Evolutionary conservation across 2,329 filamentous ascomycete species (phyloP).

Genomic region (Colletotrichum lindemuthianum): DNA sequence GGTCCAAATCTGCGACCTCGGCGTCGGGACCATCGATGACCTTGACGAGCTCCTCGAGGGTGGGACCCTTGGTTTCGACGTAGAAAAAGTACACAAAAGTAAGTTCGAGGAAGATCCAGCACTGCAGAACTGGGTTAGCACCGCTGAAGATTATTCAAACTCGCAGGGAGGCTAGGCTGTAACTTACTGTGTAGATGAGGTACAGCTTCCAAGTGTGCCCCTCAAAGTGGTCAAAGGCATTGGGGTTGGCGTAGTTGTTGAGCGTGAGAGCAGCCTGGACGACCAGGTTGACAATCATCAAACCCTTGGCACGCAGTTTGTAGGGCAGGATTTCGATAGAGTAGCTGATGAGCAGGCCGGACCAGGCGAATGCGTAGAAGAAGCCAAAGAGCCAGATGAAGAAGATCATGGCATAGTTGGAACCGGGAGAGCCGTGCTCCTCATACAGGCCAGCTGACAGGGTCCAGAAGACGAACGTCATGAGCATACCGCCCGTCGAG

Average conservation of each 20-base stretch:
- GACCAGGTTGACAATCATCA: constrained; percentile 66
- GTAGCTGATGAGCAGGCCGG: constrained; percentile 65
- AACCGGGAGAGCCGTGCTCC: constrained; percentile 46
- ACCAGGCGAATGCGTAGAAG: constrained; percentile 67
- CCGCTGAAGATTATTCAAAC: too few relatives aligned
- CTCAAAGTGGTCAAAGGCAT: constrained; percentile 60
- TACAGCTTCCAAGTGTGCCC: constrained; percentile 63
- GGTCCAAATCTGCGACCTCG: constrained; percentile 55
- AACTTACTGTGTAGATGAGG: constrained; percentile 63
- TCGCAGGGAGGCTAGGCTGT: neutral
- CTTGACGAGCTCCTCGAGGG: constrained; percentile 73
- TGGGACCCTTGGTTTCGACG: constrained; percentile 71
- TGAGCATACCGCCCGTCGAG: constrained; percentile 54
- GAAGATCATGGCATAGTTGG: constrained; percentile 55
- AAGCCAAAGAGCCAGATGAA: constrained; percentile 51
- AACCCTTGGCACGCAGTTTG: constrained; percentile 60
- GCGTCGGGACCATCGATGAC: constrained; percentile 72
- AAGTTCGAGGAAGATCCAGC: constrained; percentile 65
- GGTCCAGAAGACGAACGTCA: constrained; percentile 62
- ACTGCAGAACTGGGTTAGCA: constrained; percentile 11
- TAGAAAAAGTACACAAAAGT: constrained; percentile 65
- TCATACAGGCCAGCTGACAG: constrained; percentile 57
- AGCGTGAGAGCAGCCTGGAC: constrained; percentile 65
- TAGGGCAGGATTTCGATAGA: constrained; percentile 62
- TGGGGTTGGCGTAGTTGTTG: constrained; percentile 64